Conservation (phyloP, 192 early-diverging fungal genomes). For the Cetraspora pellucida region DNA sequence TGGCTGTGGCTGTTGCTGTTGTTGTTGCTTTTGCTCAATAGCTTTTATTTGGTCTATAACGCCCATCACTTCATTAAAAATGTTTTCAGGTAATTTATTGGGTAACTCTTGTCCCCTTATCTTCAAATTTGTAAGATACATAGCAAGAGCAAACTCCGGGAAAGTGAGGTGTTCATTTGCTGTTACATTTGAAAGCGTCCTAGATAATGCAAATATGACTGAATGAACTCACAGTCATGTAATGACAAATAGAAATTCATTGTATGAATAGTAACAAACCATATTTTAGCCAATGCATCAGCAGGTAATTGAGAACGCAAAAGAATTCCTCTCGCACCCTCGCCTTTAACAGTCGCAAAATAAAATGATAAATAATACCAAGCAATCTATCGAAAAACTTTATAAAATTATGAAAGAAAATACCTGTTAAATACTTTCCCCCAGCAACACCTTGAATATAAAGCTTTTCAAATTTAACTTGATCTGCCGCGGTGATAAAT, state of each 20-base stretch:
- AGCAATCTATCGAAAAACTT: background rate
- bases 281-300: constrained; percentile 45
- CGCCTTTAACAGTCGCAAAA: constrained; percentile 28
- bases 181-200: constrained; percentile 63
- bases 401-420: background rate
- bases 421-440: constrained; percentile 20
- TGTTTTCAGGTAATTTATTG: constrained; percentile 50
- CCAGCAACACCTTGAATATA: constrained; percentile 35
- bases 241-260: background rate
- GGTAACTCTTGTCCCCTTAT: constrained; percentile 59
- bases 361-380: background rate
- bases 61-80: constrained; percentile 50
- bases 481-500: constrained; percentile 45
- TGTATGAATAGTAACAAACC: constrained; percentile 34
- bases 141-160: constrained; percentile 67
- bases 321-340: constrained; percentile 42
- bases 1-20: constrained; percentile 6
- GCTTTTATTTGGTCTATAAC: constrained; percentile 33
- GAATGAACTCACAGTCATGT: background rate
- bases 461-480: constrained; percentile 44
- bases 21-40: constrained; percentile 15
- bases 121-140: constrained; percentile 64
- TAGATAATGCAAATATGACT: constrained; percentile 6
- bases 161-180: constrained; percentile 54
- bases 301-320: constrained; percentile 39